These are phyloP conservation scores for Shiraia bambusicola DNA, from an alignment of 2,329 filamentous ascomycete genomes.

Conservation along the genomic window DNA sequence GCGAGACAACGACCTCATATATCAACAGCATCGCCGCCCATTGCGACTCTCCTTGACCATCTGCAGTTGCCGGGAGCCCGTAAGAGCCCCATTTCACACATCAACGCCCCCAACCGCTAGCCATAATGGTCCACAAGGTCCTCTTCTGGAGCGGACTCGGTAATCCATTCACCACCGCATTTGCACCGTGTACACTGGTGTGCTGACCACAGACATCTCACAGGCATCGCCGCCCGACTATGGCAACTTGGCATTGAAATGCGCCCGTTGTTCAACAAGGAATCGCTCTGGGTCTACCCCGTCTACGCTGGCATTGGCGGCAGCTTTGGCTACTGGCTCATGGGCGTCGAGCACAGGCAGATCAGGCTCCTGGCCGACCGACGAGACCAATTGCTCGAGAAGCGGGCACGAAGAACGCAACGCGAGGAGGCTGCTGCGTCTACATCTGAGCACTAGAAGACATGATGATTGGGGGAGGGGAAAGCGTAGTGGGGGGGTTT, in stretches of 20 bases:
- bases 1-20: constrained; percentile 26
- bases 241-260: constrained; percentile 99
- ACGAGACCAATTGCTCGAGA: constrained; percentile 80
- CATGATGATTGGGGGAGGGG: constrained; percentile 5
- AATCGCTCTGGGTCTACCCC: constrained; percentile 88
- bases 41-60: constrained; percentile 12
- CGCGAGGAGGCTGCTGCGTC: constrained; percentile 52
- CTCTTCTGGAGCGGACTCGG: constrained; percentile 91
- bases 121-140: constrained; percentile 58
- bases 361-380: constrained; percentile 73
- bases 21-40: constrained; percentile 13
- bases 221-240: constrained; percentile 86
- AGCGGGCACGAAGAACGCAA: constrained; percentile 76
- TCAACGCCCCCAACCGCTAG: neutral
- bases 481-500: constrained; percentile 1
- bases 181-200: constrained; percentile 12
- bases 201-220: constrained; percentile 24
- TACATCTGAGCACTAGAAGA: constrained; percentile 24
- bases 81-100: constrained; percentile 6
- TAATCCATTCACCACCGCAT: constrained; percentile 52
- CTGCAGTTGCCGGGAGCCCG: constrained; percentile 17
- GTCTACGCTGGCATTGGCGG: constrained; percentile 82
- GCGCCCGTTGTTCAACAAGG: constrained; percentile 86
- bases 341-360: constrained; percentile 84
- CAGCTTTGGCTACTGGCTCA: constrained; percentile 95